Percentiles rank a stretch among this genome's conserved stretches.
phyloP scores from a whole-genome alignment of 768 basidiomycete genomes.

The Stropharia rugosoannulata region DNA sequence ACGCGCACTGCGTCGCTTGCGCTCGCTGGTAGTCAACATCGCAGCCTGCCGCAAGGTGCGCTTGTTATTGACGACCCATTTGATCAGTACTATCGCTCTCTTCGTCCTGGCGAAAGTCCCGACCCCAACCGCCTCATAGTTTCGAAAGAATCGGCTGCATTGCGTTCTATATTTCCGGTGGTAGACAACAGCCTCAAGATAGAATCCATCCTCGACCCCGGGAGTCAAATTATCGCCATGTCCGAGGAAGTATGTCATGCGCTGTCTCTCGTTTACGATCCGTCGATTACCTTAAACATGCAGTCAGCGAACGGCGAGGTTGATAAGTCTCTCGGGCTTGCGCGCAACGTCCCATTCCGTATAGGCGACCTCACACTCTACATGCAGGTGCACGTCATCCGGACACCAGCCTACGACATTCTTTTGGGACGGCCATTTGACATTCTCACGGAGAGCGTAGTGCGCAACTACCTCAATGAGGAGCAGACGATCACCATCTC shows the following conservation, averaged over 20 bases:
- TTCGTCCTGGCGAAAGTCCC: constrained; percentile 8
- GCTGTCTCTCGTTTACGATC: constrained; percentile 17
- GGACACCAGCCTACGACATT: constrained; percentile 22
- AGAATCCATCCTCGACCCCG: constrained; percentile 22
- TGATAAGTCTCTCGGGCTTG: constrained; percentile 20
- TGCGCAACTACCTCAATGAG: constrained; percentile 16
- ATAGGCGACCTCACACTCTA: constrained; percentile 23
- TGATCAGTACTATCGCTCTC: constrained; percentile 10
- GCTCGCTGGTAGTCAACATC: constrained; percentile 2
- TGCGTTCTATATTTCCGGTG: constrained; percentile 16
- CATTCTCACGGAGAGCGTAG: constrained; percentile 10
- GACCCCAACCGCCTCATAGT: constrained; percentile 13
- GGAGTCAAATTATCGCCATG: constrained; percentile 25
- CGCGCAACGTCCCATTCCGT: constrained; percentile 20
- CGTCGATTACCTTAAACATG: constrained; percentile 18
- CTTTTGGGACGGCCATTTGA: constrained; percentile 26
- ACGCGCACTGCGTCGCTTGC: no score
- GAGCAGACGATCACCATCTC: constrained; percentile 17
- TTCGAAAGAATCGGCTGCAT: constrained; percentile 19
- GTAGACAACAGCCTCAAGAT: constrained; percentile 18
- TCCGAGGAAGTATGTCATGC: constrained; percentile 16
- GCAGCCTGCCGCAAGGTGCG: constrained; percentile 3
- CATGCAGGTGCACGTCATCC: constrained; percentile 26
- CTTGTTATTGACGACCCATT: constrained; percentile 1
- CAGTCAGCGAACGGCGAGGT: constrained; percentile 21